phyloP scores from a whole-genome alignment of 116 monocot genomes.

The Thalassia testudinum region DNA sequence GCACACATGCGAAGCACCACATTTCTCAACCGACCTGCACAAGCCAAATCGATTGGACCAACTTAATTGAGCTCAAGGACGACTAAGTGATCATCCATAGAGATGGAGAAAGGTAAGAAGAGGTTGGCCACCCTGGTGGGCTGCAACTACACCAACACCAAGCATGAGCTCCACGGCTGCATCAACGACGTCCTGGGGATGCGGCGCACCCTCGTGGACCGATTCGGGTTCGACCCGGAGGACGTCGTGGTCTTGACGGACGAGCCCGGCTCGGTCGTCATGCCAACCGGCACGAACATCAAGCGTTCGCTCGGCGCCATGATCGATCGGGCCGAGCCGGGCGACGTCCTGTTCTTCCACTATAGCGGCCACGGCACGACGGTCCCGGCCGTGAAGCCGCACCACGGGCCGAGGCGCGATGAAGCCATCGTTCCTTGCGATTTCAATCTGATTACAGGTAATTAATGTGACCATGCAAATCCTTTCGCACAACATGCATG shows the following conservation, averaged over 20 bases:
- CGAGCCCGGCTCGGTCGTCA: constrained; percentile 13
- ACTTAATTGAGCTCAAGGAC: too few species aligned
- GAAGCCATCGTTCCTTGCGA: constrained; percentile 80
- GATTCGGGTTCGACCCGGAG: constrained; percentile 33
- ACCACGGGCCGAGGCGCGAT: constrained; percentile 13
- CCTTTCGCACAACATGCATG: not conserved
- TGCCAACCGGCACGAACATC: constrained; percentile 60
- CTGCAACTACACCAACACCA: constrained; percentile 63
- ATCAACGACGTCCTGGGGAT: constrained; percentile 68
- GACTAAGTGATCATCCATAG: not conserved
- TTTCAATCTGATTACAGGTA: constrained; percentile 74
- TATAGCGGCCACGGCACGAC: constrained; percentile 78
- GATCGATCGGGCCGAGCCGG: constrained; percentile 30
- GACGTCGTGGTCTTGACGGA: constrained; percentile 52
- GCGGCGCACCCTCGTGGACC: constrained; percentile 25
- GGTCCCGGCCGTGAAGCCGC: constrained; percentile 21
- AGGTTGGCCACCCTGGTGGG: constrained; percentile 54
- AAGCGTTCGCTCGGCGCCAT: constrained; percentile 18
- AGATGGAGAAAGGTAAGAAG: constrained; percentile 31
- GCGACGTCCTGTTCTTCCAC: constrained; percentile 72
- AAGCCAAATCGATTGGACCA: too few species aligned
- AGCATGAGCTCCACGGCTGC: constrained; percentile 57
- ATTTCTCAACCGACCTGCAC: too few species aligned
- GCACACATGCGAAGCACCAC: not conserved
- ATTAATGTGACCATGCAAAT: too few species aligned